phyloP scores from a whole-genome alignment of 176 grass and related monocot species.

The Cymbopogon citratus region DNA sequence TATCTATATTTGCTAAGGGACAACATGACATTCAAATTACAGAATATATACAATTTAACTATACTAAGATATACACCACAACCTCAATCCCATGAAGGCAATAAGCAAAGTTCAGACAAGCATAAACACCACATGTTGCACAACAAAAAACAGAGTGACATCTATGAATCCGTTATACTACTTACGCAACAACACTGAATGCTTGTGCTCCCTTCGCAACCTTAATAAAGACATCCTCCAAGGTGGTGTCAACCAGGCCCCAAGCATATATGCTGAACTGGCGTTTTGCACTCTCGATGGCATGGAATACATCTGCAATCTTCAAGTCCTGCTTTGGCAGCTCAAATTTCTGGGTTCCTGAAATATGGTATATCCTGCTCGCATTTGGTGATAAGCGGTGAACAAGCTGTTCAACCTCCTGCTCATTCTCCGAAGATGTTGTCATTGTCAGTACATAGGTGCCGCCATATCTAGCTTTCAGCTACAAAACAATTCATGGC shows the following conservation, averaged over 20 bases:
- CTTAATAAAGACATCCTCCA: constrained; percentile 60
- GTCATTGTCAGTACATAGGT: constrained; percentile 52
- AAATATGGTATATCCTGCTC: constrained; percentile 53
- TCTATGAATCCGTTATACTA: background rate
- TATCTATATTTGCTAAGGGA: too few relatives aligned
- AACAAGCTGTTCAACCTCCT: constrained; percentile 43
- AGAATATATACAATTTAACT: background rate
- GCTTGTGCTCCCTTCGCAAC: constrained; percentile 43
- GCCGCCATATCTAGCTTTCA: constrained; percentile 55
- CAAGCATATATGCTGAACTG: constrained; percentile 43
- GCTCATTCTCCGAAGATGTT: constrained; percentile 42
- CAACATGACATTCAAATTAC: too few relatives aligned
- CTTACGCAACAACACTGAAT: constrained; percentile 18
- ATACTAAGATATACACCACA: constrained; percentile 17
- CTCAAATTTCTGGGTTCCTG: constrained; percentile 60
- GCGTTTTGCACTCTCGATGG: constrained; percentile 34
- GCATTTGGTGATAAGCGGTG: constrained; percentile 32
- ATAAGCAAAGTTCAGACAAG: background rate
- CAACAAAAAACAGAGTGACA: background rate
- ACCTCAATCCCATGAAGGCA: background rate
- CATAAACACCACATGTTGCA: constrained; percentile 1
- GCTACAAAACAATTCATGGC: constrained; percentile 16
- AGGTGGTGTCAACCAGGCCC: constrained; percentile 51
- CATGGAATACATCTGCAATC: constrained; percentile 46
- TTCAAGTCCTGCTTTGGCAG: constrained; percentile 52